These are phyloP conservation scores for Aspergillus aculeatus DNA, from an alignment of 2,329 filamentous ascomycete species.

Conservation along the genomic window DNA sequence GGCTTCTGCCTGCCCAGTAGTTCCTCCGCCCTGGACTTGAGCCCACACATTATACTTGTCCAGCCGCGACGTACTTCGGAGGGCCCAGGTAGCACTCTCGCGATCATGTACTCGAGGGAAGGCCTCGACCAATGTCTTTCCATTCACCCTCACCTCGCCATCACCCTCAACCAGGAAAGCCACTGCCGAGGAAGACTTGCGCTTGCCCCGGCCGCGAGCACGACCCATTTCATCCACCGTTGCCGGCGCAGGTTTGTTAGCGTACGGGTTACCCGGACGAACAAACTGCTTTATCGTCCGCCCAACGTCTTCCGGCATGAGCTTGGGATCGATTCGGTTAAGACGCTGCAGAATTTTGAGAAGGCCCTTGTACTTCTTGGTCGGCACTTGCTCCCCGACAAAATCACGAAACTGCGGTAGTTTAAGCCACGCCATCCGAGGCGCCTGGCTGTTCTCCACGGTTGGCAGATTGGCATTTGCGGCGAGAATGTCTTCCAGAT, in stretches of 20 bases:
- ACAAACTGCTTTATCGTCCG: constrained; percentile 68
- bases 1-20: constrained; percentile 93
- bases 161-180: constrained; percentile 90
- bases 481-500: constrained; percentile 68
- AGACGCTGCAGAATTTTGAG: constrained; percentile 73
- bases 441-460: constrained; percentile 63
- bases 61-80: constrained; percentile 76
- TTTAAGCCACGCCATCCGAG: constrained; percentile 77
- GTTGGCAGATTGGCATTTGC: constrained; percentile 73
- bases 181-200: constrained; percentile 82
- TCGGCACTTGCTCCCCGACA: constrained; percentile 70
- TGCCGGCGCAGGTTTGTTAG: constrained; percentile 60
- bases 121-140: constrained; percentile 74
- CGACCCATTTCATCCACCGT: constrained; percentile 74
- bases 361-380: constrained; percentile 75
- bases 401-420: constrained; percentile 71
- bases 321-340: constrained; percentile 77
- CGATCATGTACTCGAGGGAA: constrained; percentile 91
- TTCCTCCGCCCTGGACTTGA: constrained; percentile 78
- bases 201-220: constrained; percentile 74
- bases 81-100: constrained; percentile 88
- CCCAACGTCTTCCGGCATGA: constrained; percentile 70
- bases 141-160: constrained; percentile 86
- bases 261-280: constrained; percentile 69
- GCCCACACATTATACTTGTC: constrained; percentile 99